Evolutionary conservation across 2,329 filamentous ascomycete genomes (phyloP).

Genomic region (Myriosclerotinia scirpicola): DNA sequence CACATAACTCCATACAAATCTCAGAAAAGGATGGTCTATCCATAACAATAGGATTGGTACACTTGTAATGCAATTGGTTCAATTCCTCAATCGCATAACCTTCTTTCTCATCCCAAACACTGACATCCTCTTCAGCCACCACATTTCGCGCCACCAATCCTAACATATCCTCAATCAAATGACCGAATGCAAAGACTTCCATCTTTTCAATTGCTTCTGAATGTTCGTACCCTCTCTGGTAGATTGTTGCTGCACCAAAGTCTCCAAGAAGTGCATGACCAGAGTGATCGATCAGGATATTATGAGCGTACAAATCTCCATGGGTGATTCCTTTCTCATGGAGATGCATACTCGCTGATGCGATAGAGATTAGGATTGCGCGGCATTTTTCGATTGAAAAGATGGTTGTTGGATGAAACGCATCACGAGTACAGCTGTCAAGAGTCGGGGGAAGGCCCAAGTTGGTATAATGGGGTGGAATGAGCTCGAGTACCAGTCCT

Average conservation of each 20-base stretch:
- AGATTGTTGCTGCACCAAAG: slow-evolving; percentile 51
- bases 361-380: slow-evolving; percentile 45
- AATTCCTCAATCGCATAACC: slow-evolving; percentile 35
- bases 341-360: slow-evolving; percentile 47
- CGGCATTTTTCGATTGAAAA: slow-evolving; percentile 41
- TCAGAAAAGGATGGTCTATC: slow-evolving; percentile 37
- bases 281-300: slow-evolving; percentile 46
- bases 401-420: slow-evolving; percentile 41
- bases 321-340: slow-evolving; percentile 48
- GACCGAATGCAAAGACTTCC: slow-evolving; percentile 50
- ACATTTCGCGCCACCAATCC: slow-evolving; percentile 39
- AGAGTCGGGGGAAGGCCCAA: slow-evolving; percentile 48
- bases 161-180: slow-evolving; percentile 49
- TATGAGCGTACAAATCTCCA: slow-evolving; percentile 51
- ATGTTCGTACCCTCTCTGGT: slow-evolving; percentile 37
- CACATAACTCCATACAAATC: slow-evolving; percentile 27
- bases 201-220: slow-evolving; percentile 44
- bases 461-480: slow-evolving; percentile 46
- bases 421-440: slow-evolving; percentile 49
- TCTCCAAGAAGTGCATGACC: slow-evolving; percentile 50
- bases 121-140: slow-evolving; percentile 25
- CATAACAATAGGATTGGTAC: slow-evolving; percentile 35
- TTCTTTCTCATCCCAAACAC: slow-evolving; percentile 35
- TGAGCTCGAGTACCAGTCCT: slow-evolving; percentile 50
- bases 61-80: slow-evolving; percentile 37